Percentiles rank a stretch among this genome's conserved stretches.
Evolutionary conservation across 352 stramenopile genomes (phyloP).

Genomic region (Phytopythium mirpurense): DNA sequence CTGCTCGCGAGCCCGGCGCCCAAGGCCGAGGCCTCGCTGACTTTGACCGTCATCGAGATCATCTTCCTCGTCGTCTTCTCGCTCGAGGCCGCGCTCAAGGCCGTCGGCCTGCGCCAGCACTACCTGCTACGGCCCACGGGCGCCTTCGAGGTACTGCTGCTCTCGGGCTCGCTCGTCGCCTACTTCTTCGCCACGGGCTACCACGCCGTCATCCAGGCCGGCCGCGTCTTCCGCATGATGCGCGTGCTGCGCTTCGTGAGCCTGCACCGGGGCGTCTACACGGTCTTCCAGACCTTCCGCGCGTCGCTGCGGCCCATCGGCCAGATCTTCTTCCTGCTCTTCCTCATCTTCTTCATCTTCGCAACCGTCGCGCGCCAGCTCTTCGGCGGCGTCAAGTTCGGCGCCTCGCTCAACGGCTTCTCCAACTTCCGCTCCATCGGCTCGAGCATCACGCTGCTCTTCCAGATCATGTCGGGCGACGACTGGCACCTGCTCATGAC

Average conservation of each 20-base stretch:
- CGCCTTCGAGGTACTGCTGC: constrained; percentile 60
- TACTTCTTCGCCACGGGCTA: constrained; percentile 62
- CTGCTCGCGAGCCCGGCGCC: constrained; percentile 48
- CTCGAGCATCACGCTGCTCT: constrained; percentile 59
- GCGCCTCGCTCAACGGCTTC: constrained; percentile 53
- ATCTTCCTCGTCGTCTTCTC: constrained; percentile 64
- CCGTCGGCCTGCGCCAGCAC: constrained; percentile 52
- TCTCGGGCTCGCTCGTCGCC: constrained; percentile 51
- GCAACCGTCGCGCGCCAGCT: constrained; percentile 67
- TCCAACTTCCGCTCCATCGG: constrained; percentile 69
- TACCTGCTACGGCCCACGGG: constrained; percentile 51
- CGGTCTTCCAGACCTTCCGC: constrained; percentile 74
- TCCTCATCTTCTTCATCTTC: constrained; percentile 84
- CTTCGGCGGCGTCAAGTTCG: constrained; percentile 59
- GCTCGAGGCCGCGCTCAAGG: constrained; percentile 49
- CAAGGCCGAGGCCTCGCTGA: constrained; percentile 15
- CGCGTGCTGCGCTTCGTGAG: constrained; percentile 72
- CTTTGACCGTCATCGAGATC: constrained; percentile 61
- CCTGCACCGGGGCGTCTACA: constrained; percentile 63
- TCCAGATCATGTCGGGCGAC: constrained; percentile 80
- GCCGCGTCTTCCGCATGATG: constrained; percentile 73
- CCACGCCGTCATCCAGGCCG: constrained; percentile 61
- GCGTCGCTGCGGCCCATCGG: constrained; percentile 56
- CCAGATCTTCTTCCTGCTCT: constrained; percentile 80
- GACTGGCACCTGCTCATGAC: constrained; percentile 83